phyloP scores from a whole-genome alignment of 768 basidiomycete genomes.

The Phanerochaete carnosa region DNA sequence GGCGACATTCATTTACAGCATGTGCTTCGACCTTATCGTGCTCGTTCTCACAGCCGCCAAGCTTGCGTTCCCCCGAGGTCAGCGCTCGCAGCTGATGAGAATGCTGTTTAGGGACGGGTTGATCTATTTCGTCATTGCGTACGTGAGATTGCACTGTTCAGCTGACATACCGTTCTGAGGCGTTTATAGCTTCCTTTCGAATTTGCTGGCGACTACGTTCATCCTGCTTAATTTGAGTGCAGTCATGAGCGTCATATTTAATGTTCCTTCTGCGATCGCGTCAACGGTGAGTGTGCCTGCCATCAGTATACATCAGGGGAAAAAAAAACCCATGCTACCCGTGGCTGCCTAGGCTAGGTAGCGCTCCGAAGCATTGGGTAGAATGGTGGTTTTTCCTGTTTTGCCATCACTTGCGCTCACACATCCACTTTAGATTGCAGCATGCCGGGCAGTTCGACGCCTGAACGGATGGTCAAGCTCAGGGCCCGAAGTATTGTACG shows the following conservation, averaged over 20 bases:
- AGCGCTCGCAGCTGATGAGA: conserved; percentile 54
- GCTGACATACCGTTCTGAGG: no score
- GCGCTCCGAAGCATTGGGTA: no score
- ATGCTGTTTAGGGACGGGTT: conserved; percentile 70
- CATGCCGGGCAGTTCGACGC: conserved; percentile 58
- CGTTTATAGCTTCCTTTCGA: conserved; percentile 49
- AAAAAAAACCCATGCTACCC: no score
- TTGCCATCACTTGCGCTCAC: not conserved
- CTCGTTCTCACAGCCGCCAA: conserved; percentile 61
- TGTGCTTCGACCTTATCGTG: conserved; percentile 70
- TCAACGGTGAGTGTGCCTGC: conserved; percentile 50
- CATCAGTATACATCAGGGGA: no score
- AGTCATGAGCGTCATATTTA: conserved; percentile 70
- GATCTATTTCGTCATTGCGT: conserved; percentile 71
- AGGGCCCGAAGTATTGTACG: conserved; percentile 42
- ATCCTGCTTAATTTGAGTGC: conserved; percentile 69
- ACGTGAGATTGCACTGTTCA: no score
- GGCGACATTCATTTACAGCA: conserved; percentile 68
- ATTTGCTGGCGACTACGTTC: conserved; percentile 58
- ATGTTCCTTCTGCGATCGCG: conserved; percentile 64
- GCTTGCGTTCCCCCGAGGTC: conserved; percentile 42
- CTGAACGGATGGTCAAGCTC: conserved; percentile 52
- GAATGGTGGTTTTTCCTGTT: not conserved
- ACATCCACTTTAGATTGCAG: conserved; percentile 54
- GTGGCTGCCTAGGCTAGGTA: no score